A percentile compares a stretch with the other conserved stretches of the same genome.
Conservation (phyloP, 108 stramenopile species). For the Fragilaria radians region DNA sequence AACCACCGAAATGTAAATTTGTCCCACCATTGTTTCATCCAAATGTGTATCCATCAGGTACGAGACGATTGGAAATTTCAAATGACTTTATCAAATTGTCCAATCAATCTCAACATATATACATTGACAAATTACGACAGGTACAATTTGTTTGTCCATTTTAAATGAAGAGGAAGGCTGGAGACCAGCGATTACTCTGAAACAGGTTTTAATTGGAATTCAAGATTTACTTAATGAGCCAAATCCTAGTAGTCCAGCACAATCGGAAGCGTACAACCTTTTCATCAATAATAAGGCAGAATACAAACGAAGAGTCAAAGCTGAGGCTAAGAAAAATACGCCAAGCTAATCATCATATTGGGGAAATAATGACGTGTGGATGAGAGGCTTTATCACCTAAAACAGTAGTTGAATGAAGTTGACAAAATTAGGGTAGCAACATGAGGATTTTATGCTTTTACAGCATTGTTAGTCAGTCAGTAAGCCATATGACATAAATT, state of each 20-base stretch:
- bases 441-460: too few species aligned
- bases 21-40: slow-evolving; percentile 55
- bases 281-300: slow-evolving; percentile 82
- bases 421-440: too few species aligned
- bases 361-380: too few species aligned
- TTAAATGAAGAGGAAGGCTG: slow-evolving; percentile 98
- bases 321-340: slow-evolving; percentile 53
- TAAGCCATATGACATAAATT: too few species aligned
- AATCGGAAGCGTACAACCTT: slow-evolving; percentile 90
- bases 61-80: background rate
- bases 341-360: too few species aligned
- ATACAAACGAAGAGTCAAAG: slow-evolving; percentile 78
- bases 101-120: background rate
- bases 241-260: slow-evolving; percentile 91
- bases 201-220: slow-evolving; percentile 95
- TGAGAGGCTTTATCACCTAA: too few species aligned
- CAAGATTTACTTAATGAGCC: slow-evolving; percentile 97
- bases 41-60: slow-evolving; percentile 84
- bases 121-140: background rate
- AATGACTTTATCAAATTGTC: too few species aligned
- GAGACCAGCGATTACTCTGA: slow-evolving; percentile 97
- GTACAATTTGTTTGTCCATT: slow-evolving; percentile 94
- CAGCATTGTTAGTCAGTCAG: too few species aligned
- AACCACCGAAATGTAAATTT: slow-evolving; percentile 98
- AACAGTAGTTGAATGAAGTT: too few species aligned